Conservation (phyloP, 345 rosid genomes). For the Populus deltoides region DNA sequence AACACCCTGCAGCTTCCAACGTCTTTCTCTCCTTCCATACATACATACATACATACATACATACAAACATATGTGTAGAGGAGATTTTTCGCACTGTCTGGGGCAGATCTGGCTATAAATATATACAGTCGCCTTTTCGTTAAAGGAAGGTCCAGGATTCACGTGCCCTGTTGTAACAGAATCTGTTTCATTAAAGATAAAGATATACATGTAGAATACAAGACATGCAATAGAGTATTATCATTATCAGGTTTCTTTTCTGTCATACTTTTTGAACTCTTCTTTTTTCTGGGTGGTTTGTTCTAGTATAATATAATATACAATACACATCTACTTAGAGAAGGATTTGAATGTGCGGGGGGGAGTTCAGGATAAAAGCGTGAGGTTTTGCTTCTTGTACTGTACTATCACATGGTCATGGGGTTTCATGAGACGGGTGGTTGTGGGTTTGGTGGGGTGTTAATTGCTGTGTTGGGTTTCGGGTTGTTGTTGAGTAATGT, state of each 20-base stretch:
- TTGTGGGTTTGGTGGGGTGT: constrained; percentile 21
- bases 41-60: neutral
- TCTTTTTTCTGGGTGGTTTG: neutral
- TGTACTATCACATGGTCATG: neutral
- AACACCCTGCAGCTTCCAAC: neutral
- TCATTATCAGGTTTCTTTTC: constrained; percentile 17
- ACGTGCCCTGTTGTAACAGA: constrained; percentile 41
- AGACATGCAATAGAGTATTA: constrained; percentile 2
- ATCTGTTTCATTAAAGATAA: constrained; percentile 16
- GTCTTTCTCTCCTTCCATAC: neutral
- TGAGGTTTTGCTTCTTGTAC: neutral
- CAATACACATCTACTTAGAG: neutral
- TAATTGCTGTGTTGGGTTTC: constrained; percentile 19
- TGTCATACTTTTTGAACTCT: neutral
- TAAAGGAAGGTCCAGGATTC: constrained; percentile 37
- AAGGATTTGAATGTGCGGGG: neutral
- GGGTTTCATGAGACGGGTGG: constrained; percentile 32
- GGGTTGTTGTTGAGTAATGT: constrained; percentile 20
- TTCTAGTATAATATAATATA: neutral
- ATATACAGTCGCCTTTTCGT: constrained; percentile 9
- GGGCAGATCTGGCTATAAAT: constrained; percentile 3
- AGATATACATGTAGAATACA: neutral
- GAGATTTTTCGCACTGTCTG: neutral
- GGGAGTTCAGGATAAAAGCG: constrained; percentile 3
- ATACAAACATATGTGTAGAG: neutral